Percentiles rank a stretch among this genome's conserved stretches.
Conservation (phyloP, 192 early-diverging fungal species). For the Podochytrium sp. region DNA sequence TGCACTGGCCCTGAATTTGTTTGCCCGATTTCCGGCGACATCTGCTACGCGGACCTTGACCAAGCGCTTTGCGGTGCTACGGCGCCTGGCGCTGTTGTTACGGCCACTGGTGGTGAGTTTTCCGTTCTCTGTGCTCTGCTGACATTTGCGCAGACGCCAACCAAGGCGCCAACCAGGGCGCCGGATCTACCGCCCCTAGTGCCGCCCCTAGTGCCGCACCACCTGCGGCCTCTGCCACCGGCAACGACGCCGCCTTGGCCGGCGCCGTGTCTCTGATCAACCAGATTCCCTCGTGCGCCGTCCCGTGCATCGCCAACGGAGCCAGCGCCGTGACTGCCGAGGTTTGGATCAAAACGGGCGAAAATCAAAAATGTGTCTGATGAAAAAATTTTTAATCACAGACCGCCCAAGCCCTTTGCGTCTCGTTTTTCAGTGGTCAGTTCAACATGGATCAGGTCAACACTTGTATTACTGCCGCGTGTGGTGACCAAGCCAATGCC, state of each 20-base stretch:
- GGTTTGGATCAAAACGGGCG: too few relatives aligned
- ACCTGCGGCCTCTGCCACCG: background rate
- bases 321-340: background rate
- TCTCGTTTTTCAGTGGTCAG: background rate
- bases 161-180: too few relatives aligned
- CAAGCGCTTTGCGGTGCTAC: background rate
- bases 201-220: background rate
- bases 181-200: background rate
- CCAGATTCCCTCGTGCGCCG: slow-evolving; percentile 5
- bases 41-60: slow-evolving; percentile 4
- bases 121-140: background rate
- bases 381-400: background rate
- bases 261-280: background rate
- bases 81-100: background rate
- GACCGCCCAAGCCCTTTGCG: background rate
- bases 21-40: background rate
- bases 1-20: background rate
- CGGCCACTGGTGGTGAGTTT: background rate
- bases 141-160: background rate
- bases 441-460: background rate
- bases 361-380: too few relatives aligned
- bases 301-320: background rate
- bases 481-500: background rate
- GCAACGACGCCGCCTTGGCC: background rate
- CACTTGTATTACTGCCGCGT: background rate